phyloP scores from a whole-genome alignment of 352 stramenopile species.

The Globisporangium cederbergense region DNA sequence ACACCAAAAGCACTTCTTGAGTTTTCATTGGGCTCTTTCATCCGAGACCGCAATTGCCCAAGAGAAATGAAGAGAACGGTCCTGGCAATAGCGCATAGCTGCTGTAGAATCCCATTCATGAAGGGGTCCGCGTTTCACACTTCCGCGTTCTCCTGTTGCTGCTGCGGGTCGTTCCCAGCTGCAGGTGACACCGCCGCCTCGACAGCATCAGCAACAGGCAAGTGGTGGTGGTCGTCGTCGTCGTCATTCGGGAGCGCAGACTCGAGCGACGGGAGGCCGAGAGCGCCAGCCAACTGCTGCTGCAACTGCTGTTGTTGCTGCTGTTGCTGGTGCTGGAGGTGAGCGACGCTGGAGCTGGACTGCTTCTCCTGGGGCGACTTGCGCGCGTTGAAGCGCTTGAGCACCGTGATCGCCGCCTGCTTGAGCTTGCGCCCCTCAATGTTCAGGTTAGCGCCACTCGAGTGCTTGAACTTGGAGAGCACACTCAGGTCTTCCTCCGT shows the following conservation, averaged over 20 bases:
- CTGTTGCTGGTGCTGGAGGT: not conserved
- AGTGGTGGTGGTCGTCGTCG: not conserved
- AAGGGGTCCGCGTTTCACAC: conserved; percentile 16
- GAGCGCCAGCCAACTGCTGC: not conserved
- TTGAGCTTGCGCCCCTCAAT: conserved; percentile 58
- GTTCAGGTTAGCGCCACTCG: conserved; percentile 52
- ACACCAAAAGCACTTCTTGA: too few species aligned
- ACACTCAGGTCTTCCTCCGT: conserved; percentile 37
- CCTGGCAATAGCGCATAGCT: not conserved
- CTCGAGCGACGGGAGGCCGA: conserved; percentile 15
- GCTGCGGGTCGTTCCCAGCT: not conserved
- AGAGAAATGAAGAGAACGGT: not conserved
- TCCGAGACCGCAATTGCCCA: not conserved
- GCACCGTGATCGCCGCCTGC: conserved; percentile 43
- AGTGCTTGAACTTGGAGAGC: conserved; percentile 65
- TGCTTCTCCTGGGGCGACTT: conserved; percentile 14
- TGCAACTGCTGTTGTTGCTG: conserved; percentile 8
- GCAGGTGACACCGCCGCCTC: not conserved
- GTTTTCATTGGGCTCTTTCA: not conserved
- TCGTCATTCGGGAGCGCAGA: conserved; percentile 9
- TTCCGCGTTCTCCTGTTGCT: conserved; percentile 17
- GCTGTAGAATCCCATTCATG: not conserved
- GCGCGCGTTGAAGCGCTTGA: conserved; percentile 29
- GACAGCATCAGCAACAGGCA: not conserved
- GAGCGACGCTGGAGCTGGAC: not conserved